phyloP scores from a whole-genome alignment of 371 early-diverging fungal species.

The Apophysomyces ossiformis region DNA sequence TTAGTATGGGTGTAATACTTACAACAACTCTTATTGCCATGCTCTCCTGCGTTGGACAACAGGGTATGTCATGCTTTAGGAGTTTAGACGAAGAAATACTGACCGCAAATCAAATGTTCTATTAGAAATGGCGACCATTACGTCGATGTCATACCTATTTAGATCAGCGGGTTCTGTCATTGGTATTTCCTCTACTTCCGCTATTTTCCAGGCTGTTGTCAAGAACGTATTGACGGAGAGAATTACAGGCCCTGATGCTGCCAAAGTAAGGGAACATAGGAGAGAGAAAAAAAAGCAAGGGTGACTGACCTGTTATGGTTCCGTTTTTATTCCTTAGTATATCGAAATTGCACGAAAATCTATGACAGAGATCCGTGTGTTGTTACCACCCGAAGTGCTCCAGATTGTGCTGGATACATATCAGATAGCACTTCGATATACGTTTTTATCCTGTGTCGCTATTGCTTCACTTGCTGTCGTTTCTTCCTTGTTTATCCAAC shows the following conservation, averaged over 20 bases:
- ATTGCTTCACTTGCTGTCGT: conserved; percentile 42
- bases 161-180: conserved; percentile 50
- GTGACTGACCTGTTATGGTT: background rate
- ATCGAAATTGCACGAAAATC: conserved; percentile 54
- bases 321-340: conserved; percentile 26
- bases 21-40: conserved; percentile 55
- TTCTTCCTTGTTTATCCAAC: conserved; percentile 54
- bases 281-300: conserved; percentile 11
- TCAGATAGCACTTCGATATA: conserved; percentile 38
- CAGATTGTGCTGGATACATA: conserved; percentile 45
- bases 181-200: conserved; percentile 44
- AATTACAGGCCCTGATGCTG: conserved; percentile 40
- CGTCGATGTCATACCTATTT: conserved; percentile 52
- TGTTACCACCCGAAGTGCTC: conserved; percentile 44
- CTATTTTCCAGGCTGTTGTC: conserved; percentile 46
- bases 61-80: conserved; percentile 26
- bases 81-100: background rate
- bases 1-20: conserved; percentile 44
- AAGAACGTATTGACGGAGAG: conserved; percentile 31
- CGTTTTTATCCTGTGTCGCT: conserved; percentile 33
- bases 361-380: conserved; percentile 42
- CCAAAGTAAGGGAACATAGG: conserved; percentile 18
- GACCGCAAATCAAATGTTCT: too few species aligned
- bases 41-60: conserved; percentile 46
- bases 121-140: conserved; percentile 56